Conservation (phyloP, 768 basidiomycete species). For the Termitomyces heimii region DNA sequence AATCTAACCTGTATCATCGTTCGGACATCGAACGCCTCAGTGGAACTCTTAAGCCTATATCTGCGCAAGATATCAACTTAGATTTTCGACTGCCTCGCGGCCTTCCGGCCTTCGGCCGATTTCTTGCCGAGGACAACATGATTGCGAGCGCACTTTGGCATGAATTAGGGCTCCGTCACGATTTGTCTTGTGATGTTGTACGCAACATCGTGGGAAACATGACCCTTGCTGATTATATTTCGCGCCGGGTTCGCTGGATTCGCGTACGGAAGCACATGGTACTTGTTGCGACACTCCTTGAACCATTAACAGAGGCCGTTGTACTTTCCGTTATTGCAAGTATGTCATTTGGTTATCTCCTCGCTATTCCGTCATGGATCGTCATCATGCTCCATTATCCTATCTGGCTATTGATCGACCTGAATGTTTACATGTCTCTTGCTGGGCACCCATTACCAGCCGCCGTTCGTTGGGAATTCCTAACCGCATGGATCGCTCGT, state of each 20-base stretch:
- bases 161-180: slow-evolving; percentile 82
- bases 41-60: slow-evolving; percentile 50
- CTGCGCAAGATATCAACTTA: slow-evolving; percentile 9
- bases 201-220: slow-evolving; percentile 87
- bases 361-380: slow-evolving; percentile 45
- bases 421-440: slow-evolving; percentile 77
- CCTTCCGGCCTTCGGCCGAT: slow-evolving; percentile 77
- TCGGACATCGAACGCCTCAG: slow-evolving; percentile 79
- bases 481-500: slow-evolving; percentile 72
- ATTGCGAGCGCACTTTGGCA: slow-evolving; percentile 92
- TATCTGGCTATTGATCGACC: slow-evolving; percentile 73
- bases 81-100: slow-evolving; percentile 38
- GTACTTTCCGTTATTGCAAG: slow-evolving; percentile 62
- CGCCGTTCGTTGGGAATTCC: slow-evolving; percentile 48
- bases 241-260: slow-evolving; percentile 93
- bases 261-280: slow-evolving; percentile 96
- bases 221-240: slow-evolving; percentile 78
- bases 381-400: slow-evolving; percentile 56
- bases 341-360: slow-evolving; percentile 44
- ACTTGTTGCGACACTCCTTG: slow-evolving; percentile 74
- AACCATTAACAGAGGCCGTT: slow-evolving; percentile 90
- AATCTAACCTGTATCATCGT: slow-evolving; percentile 90
- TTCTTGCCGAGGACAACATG: slow-evolving; percentile 98
- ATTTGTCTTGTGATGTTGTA: slow-evolving; percentile 87
- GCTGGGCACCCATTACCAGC: slow-evolving; percentile 55